These are phyloP conservation scores for Sporisorium sorghi DNA, from an alignment of 1,284 basidiomycete genomes.

Conservation along the genomic window DNA sequence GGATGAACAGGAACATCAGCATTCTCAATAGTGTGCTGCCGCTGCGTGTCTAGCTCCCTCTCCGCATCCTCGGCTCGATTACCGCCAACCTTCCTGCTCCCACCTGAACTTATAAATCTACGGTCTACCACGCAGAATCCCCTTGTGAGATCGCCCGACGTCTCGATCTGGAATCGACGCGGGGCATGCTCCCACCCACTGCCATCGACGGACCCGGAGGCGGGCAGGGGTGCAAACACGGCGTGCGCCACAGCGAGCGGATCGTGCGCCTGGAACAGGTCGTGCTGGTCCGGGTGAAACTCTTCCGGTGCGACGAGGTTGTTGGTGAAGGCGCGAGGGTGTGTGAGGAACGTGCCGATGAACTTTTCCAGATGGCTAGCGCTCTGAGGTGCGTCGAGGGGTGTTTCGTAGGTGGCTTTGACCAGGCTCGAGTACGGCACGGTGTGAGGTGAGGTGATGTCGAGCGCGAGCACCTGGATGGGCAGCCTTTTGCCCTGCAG, in stretches of 20 bases:
- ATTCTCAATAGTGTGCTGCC: constrained; percentile 34
- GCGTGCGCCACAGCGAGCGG: constrained; percentile 65
- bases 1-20: constrained; percentile 22
- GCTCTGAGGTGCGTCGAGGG: constrained; percentile 14
- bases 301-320: constrained; percentile 50
- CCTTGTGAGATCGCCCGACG: constrained; percentile 57
- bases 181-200: constrained; percentile 40
- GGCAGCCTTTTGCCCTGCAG: constrained; percentile 40
- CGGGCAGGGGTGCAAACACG: constrained; percentile 45
- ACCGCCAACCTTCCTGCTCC: constrained; percentile 43
- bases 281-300: constrained; percentile 58
- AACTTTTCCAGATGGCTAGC: constrained; percentile 41
- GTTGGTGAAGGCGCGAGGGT: constrained; percentile 64
- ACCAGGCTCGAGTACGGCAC: constrained; percentile 61
- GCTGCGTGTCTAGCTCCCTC: no score
- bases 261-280: constrained; percentile 64
- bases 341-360: constrained; percentile 58
- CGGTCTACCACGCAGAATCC: constrained; percentile 65
- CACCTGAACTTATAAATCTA: constrained; percentile 34
- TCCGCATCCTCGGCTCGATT: constrained; percentile 43
- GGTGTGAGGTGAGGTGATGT: constrained; percentile 59
- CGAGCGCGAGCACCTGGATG: constrained; percentile 60
- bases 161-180: constrained; percentile 60
- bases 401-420: constrained; percentile 38
- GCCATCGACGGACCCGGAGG: constrained; percentile 3